These are phyloP conservation scores for Gossypium gossypioides DNA, from an alignment of 441 rosid species.

Conservation along the genomic window DNA sequence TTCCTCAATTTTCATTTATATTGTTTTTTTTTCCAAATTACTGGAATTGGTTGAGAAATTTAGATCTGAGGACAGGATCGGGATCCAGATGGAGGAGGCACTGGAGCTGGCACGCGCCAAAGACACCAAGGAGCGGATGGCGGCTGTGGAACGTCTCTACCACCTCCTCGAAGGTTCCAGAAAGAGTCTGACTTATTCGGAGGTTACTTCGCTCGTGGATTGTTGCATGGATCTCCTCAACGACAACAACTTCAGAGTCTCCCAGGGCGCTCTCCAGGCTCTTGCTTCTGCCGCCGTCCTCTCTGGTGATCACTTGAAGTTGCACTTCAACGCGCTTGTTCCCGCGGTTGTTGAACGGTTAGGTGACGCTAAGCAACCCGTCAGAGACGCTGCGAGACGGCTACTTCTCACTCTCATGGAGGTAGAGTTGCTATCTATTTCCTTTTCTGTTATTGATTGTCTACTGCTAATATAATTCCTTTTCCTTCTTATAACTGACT, in stretches of 20 bases:
- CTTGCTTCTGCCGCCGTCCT: constrained; percentile 98
- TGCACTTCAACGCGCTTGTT: constrained; percentile 85
- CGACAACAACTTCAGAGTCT: constrained; percentile 86
- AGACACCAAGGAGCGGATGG: constrained; percentile 98
- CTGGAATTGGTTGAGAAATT: constrained; percentile 7
- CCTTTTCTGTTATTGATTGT: background rate
- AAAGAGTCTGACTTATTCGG: constrained; percentile 62
- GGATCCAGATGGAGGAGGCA: constrained; percentile 74
- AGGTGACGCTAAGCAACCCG: constrained; percentile 90
- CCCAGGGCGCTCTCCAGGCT: constrained; percentile 92
- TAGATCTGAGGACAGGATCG: constrained; percentile 50
- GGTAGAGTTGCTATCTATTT: constrained; percentile 26
- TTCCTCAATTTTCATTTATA: background rate
- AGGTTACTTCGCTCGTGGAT: constrained; percentile 77
- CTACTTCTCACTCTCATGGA: constrained; percentile 94
- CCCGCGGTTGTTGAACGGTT: constrained; percentile 91
- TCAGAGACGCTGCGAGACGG: constrained; percentile 90
- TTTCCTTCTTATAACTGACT: background rate
- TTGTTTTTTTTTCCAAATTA: background rate
- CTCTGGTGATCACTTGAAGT: constrained; percentile 84
- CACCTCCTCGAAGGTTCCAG: constrained; percentile 83
- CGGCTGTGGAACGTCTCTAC: constrained; percentile 86
- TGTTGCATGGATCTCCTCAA: constrained; percentile 91
- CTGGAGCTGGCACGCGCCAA: constrained; percentile 90
- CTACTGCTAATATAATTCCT: background rate